Evolutionary conservation across 2,329 filamentous ascomycete species (phyloP), one percentile per base, ranked within the genome.

Genomic region (Aureobasidium musti): DNA sequence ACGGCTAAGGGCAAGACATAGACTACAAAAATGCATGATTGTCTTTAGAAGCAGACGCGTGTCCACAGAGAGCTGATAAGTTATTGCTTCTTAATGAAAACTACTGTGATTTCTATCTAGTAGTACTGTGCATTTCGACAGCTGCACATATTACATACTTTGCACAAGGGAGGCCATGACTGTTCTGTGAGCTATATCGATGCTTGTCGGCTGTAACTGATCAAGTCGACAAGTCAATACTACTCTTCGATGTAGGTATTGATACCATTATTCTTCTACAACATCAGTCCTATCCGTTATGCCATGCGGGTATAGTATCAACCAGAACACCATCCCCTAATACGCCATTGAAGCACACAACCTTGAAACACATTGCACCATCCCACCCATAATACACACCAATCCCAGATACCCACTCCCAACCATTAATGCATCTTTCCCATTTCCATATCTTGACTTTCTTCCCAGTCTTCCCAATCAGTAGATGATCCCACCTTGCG

Each of bases 401-500:
- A 21, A 53, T 1, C 28, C 30, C 28, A 33, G 3, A 37, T n/a
- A 17, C 30, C 19, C 14, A 30, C 2, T 14, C 17, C 53, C 4
- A 35, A 11, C 23, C 10, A n/a, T 64, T 14, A 88, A 70, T 83
- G 88, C 77, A 85, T 82, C 79, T 92, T 92, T 68, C 88, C 89
- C 82, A 91, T 83, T 79, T 92, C 90, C 74, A 84, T 71, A 72
- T 90, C 89, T 67, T 82, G 83, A 8, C 83, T 83, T 74, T 86
- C 84, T 52, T 76, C 78, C 72, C 70, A 80, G 71, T 75, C 78
- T 43, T 75, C 72, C 53, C 70, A 69, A 57, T 73, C 76, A 28
- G 39, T 39, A 65, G 49, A 54, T 30, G 79, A 78, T 0, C 78
- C 79, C 2, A 91, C 79, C 74, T 86, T 88, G 68, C 86, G 83